Evolutionary conservation across 805 yeast genomes (phyloP), one percentile per base, ranked within the genome.

Genomic region (Zygoascus bituminiphila): DNA sequence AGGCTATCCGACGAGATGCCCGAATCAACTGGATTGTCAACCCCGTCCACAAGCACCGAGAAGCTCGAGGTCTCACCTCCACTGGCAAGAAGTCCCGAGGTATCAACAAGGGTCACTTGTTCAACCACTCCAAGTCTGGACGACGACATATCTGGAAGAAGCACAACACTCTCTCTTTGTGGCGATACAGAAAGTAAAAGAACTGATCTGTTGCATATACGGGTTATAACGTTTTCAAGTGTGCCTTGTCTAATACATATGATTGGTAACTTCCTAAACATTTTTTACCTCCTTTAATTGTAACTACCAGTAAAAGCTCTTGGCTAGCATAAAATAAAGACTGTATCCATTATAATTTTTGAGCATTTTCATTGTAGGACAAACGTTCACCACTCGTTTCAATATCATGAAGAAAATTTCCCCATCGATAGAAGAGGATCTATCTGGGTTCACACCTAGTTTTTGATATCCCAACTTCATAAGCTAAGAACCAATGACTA

Each of bases 11-110:
- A 81, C 86, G 95, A 76, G 96, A 89, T 70, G 84, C 98, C 65
- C 83, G 93, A 77, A 82, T 81, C 95, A 93, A 93, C 98, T 93
- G 98, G 98, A 93, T 93, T 77, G 88, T 77, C 72, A 86, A 87
- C 86, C 96, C 98, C 69, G 98, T 93, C 62, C 98, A 93, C 95
- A 93, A 93, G 84, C 97, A 88, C 86, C 88, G 98, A 78, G 98
- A 93, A 79, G 77, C 94, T 68, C 91, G 98, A 84, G 98, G 98
- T 76, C 87, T 93, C 69, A 93, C 98, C 69, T 70, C 96, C 66
- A 81, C 89, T 65, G 98, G 98, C 73, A 93, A 89, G 94, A 84
- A 88, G 77, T 88, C 95, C 77, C 86, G 98, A 83, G 98, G 98
- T 87, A 88, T 93, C 83, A 88, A 89, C 95, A 93, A 91, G 87